Evolutionary conservation across 2,329 filamentous ascomycete species (phyloP), one percentile per base, ranked within the genome.

Genomic region (Cercospora janseana): DNA sequence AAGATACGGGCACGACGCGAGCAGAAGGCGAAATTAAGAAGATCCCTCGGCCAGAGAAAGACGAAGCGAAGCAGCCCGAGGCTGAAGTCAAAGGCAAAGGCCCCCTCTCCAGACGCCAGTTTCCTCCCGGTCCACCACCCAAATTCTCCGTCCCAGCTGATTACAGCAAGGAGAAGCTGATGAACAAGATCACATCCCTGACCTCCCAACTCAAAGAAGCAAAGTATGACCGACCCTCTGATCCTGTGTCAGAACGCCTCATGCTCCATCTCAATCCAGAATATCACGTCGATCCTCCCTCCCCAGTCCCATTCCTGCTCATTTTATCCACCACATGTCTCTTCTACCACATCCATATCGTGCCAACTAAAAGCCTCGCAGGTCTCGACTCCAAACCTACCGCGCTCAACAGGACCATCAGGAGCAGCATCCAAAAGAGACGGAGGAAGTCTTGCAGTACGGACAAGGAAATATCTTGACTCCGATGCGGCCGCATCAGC

Each of bases 381-480:
- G 35, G 26, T 40, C 35, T 26, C 35, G 16, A 40, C 6, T 40
- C n/a, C 35, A 40, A 10, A 23, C 20, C 6, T 26, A 40, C n/a
- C 35, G 35, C 3, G 26, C 35, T 1, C 26, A n/a, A 1, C 32
- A 35, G 15, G 37, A 35, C 24, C 32, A 37, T 12, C 29, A 46
- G 3, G 15, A 34, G 9, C 31, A 35, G 7, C 29, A 50, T 4
- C 48, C 32, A 10, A 38, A 21, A 15, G 26, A 51, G 26, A 28
- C 41, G 20, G 41, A 51, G n/a, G 26, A 51, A 16, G 26, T 16
- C 6, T 24, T 43, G 7, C 21, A 28, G 1, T 46, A 45, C 13
- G 41, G 48, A 29, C 23, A 46, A n/a, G 34, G 42, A 2, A 40
- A 31, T 16, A 46, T 42, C 1, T 26, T 40, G 24, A 46, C 48